Percentiles rank a stretch among this genome's conserved stretches.
These are phyloP conservation scores for Penicillium ochrochloron DNA, from an alignment of 495 filamentous ascomycete species.

Conservation along the genomic window DNA sequence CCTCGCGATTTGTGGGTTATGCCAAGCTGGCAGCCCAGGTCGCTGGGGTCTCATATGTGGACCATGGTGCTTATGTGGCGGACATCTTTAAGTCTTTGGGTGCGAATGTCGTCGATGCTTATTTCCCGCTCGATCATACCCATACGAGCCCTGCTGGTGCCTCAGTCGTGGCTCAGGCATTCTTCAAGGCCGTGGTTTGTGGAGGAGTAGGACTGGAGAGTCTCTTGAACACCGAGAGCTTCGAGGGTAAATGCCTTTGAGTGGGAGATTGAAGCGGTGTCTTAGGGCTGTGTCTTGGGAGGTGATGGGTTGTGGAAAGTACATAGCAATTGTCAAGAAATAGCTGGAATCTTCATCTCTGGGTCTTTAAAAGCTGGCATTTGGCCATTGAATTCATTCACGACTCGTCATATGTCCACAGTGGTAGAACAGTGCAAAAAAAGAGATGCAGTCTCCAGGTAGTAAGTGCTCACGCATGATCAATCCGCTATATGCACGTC, in stretches of 20 bases:
- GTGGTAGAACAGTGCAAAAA: conserved; percentile 12
- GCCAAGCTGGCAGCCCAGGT: conserved; percentile 53
- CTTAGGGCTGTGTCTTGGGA: not conserved
- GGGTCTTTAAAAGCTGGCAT: not conserved
- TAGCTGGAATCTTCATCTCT: not conserved
- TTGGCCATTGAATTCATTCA: not conserved
- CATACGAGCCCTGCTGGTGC: conserved; percentile 66
- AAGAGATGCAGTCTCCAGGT: not conserved
- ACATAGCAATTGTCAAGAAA: not conserved
- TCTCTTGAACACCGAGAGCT: conserved; percentile 35
- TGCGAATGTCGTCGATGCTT: conserved; percentile 47
- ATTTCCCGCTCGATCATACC: conserved; percentile 67
- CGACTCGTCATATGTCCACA: conserved; percentile 23
- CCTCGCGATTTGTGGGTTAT: conserved; percentile 62
- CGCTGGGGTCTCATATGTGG: conserved; percentile 57
- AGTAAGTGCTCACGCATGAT: not conserved
- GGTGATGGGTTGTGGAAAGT: not conserved
- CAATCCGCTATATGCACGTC: not conserved
- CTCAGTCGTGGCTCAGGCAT: conserved; percentile 61
- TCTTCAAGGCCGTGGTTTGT: conserved; percentile 63
- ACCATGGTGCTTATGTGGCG: conserved; percentile 63
- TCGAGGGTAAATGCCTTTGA: conserved; percentile 39
- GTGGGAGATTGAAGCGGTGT: not conserved
- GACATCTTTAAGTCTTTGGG: conserved; percentile 56
- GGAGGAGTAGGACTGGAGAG: conserved; percentile 41